phyloP scores from a whole-genome alignment of 2,329 filamentous ascomycete genomes.

The Lasiodiplodia hormozganensis region DNA sequence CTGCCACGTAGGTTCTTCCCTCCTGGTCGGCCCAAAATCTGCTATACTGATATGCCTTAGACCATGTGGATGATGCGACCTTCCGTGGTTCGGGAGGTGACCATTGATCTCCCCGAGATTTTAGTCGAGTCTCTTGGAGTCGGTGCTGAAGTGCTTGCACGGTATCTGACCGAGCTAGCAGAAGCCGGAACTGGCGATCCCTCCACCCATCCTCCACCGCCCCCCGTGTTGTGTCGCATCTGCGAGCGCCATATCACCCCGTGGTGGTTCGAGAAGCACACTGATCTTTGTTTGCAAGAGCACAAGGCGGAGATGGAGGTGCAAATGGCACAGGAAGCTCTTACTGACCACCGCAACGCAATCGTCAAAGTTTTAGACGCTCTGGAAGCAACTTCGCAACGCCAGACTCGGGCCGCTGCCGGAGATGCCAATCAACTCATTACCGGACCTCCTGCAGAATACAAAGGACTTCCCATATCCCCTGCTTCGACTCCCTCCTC shows the following conservation, averaged over 20 bases:
- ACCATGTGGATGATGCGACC: conserved; percentile 99
- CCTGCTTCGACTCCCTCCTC: conserved; percentile 71
- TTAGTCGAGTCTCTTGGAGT: conserved; percentile 94
- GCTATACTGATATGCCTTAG: conserved; percentile 55
- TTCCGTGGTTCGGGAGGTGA: conserved; percentile 88
- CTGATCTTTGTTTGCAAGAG: conserved; percentile 92
- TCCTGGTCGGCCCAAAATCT: background rate
- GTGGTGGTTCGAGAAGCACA: conserved; percentile 99
- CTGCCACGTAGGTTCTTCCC: conserved; percentile 75
- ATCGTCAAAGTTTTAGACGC: conserved; percentile 96
- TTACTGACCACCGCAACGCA: conserved; percentile 89
- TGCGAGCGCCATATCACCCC: conserved; percentile 96
- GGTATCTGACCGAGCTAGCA: conserved; percentile 87
- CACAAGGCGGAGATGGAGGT: conserved; percentile 98
- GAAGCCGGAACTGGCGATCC: conserved; percentile 81
- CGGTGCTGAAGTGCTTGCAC: conserved; percentile 91
- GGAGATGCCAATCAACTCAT: conserved; percentile 34
- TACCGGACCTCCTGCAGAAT: conserved; percentile 68
- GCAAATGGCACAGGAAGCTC: conserved; percentile 89
- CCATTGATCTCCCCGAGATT: conserved; percentile 88
- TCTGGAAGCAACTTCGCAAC: conserved; percentile 74
- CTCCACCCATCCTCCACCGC: conserved; percentile 77
- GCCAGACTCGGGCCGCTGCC: conserved; percentile 22
- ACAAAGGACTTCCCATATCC: conserved; percentile 87
- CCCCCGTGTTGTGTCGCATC: conserved; percentile 90